These are phyloP conservation scores for Herpetomonas samuelpessoai DNA, from an alignment of 208 protist genomes.

Conservation along the genomic window DNA sequence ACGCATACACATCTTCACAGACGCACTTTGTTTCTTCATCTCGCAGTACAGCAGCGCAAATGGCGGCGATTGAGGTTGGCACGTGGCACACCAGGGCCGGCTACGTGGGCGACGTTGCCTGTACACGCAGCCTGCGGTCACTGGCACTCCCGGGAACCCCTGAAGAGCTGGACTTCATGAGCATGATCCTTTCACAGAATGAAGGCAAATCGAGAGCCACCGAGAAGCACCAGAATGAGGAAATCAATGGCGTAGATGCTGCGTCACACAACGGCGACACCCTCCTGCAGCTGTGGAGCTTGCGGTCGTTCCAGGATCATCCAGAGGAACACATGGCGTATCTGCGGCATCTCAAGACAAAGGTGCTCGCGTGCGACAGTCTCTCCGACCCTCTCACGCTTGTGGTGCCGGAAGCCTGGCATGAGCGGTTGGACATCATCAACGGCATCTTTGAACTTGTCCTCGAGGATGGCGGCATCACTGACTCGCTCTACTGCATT, in stretches of 20 bases:
- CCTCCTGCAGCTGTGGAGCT: conserved; percentile 57
- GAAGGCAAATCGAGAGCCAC: not conserved
- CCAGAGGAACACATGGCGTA: conserved; percentile 42
- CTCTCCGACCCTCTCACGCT: conserved; percentile 69
- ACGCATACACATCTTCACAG: too few species aligned
- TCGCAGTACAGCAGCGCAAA: too few species aligned
- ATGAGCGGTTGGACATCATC: conserved; percentile 60
- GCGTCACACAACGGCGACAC: conserved; percentile 6
- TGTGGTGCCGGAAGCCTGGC: conserved; percentile 77
- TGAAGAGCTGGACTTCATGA: conserved; percentile 45
- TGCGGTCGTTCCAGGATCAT: conserved; percentile 33
- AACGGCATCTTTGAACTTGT: conserved; percentile 42
- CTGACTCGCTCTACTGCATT: conserved; percentile 62
- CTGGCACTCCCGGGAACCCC: conserved; percentile 19
- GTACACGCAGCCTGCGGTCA: conserved; percentile 42
- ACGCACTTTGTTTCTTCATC: too few species aligned
- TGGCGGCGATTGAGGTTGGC: conserved; percentile 85
- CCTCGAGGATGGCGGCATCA: conserved; percentile 49
- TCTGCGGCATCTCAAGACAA: conserved; percentile 39
- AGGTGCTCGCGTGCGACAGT: conserved; percentile 34
- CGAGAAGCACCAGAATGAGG: not conserved
- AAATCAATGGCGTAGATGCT: not conserved
- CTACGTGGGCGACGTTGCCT: conserved; percentile 68
- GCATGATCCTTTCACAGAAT: conserved; percentile 32
- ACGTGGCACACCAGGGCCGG: conserved; percentile 60